Evolutionary conservation across 139 green algal species (phyloP).

Genomic region (Coccomyxa sp.): DNA sequence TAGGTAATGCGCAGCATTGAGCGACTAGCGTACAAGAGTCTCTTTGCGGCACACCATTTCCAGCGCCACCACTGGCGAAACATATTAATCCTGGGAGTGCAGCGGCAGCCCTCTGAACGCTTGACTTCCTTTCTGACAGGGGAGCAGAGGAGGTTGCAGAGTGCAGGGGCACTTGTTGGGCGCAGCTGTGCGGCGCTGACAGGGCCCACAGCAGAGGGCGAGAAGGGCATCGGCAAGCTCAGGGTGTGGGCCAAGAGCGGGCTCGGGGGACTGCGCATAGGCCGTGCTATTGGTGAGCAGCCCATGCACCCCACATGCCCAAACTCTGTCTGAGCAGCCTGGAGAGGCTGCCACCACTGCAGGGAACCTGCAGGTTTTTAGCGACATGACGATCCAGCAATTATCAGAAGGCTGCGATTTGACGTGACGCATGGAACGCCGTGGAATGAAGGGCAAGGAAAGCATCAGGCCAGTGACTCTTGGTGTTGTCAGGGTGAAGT

Average conservation of each 20-base stretch:
- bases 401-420: not conserved
- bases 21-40: conserved; percentile 26
- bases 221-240: not conserved
- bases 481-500: conserved; percentile 82
- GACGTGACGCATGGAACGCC: not conserved
- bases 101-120: not conserved
- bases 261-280: not conserved
- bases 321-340: not conserved
- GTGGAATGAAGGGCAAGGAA: conserved; percentile 1
- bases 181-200: not conserved
- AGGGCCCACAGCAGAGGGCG: not conserved
- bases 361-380: not conserved
- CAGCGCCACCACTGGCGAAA: not conserved
- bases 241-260: not conserved
- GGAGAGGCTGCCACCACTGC: not conserved
- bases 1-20: conserved; percentile 27
- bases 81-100: conserved; percentile 12
- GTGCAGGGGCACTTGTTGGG: not conserved
- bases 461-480: conserved; percentile 73
- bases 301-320: not conserved
- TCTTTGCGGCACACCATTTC: conserved; percentile 18
- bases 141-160: not conserved
- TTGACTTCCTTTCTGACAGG: not conserved
- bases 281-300: not conserved
- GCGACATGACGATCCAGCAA: not conserved